A percentile compares a stretch with the other conserved stretches of the same genome.
These are phyloP conservation scores for Candida broadrunensis DNA, from an alignment of 805 yeast species.

Conservation along the genomic window DNA sequence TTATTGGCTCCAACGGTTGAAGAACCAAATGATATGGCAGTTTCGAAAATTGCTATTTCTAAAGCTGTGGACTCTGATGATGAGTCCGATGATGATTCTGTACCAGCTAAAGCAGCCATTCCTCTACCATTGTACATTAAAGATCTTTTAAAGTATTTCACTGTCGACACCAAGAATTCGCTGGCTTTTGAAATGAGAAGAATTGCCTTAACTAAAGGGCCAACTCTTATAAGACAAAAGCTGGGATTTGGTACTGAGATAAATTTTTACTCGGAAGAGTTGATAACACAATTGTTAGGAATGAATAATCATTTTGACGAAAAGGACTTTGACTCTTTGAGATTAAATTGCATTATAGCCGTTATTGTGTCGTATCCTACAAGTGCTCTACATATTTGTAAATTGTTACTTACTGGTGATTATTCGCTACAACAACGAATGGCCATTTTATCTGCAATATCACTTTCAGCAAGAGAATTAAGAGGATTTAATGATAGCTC, in stretches of 20 bases:
- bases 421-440: conserved; percentile 78
- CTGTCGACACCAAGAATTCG: conserved; percentile 41
- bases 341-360: conserved; percentile 63
- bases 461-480: conserved; percentile 71
- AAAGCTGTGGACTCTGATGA: conserved; percentile 19
- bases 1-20: conserved; percentile 12
- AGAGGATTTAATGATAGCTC: conserved; percentile 55
- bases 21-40: conserved; percentile 12
- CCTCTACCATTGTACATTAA: conserved; percentile 65
- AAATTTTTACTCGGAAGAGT: conserved; percentile 50
- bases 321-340: conserved; percentile 58
- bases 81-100: conserved; percentile 53
- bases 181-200: conserved; percentile 48
- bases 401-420: conserved; percentile 64
- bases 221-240: conserved; percentile 66
- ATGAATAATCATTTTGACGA: conserved; percentile 57
- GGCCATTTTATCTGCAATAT: conserved; percentile 61
- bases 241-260: conserved; percentile 43
- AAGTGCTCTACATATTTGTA: conserved; percentile 44
- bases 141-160: conserved; percentile 61
- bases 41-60: not conserved
- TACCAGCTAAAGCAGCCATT: conserved; percentile 31
- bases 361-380: conserved; percentile 50
- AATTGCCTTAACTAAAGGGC: conserved; percentile 49
- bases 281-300: conserved; percentile 51